phyloP scores from a whole-genome alignment of 208 protist species.

The Leishmania tropica region DNA sequence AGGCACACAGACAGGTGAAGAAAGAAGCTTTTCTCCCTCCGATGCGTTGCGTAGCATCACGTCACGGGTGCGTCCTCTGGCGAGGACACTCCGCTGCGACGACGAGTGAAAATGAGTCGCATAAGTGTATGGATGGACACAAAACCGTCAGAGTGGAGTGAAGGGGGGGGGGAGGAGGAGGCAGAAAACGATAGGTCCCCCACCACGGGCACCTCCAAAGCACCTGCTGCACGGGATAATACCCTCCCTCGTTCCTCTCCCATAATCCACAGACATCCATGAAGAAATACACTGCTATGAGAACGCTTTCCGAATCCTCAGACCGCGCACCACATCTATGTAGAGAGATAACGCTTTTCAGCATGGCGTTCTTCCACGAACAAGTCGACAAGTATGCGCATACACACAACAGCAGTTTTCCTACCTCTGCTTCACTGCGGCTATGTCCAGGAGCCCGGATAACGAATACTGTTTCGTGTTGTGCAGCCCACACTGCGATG shows the following conservation, averaged over 20 bases:
- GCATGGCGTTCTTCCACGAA: neutral
- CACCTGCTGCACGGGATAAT: neutral
- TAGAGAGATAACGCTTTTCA: neutral
- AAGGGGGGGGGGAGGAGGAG: neutral
- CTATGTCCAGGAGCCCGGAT: neutral
- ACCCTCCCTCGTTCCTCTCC: neutral
- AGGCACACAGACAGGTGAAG: neutral
- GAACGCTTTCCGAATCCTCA: neutral
- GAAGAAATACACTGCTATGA: neutral
- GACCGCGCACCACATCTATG: neutral
- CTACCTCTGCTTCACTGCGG: neutral
- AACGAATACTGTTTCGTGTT: neutral
- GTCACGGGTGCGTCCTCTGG: neutral
- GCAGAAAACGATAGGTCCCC: neutral
- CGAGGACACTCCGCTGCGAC: neutral
- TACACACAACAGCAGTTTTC: neutral
- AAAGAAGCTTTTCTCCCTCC: neutral
- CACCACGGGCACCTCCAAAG: neutral
- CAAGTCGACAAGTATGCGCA: neutral
- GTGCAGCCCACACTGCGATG: neutral
- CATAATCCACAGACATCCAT: neutral
- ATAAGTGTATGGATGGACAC: neutral
- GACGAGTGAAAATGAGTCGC: neutral
- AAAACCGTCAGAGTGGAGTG: neutral
- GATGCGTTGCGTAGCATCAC: neutral